Percentiles rank a stretch among this genome's conserved stretches.
Evolutionary conservation across 1,284 basidiomycete genomes (phyloP).

Genomic region (Omphalotus olearius): DNA sequence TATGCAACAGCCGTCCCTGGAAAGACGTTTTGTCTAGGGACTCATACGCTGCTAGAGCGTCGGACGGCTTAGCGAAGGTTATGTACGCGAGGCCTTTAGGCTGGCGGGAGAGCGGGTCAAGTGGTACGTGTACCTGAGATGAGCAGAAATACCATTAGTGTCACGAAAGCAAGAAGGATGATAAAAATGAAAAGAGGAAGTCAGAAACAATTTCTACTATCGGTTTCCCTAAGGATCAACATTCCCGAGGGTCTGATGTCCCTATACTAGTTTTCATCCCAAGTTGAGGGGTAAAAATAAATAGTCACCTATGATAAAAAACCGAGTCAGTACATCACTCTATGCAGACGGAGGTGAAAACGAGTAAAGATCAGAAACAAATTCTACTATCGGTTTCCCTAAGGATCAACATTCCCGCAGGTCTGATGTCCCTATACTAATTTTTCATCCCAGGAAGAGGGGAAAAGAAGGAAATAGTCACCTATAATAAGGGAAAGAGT

Average conservation of each 20-base stretch:
- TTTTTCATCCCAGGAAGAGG: constrained; percentile 24
- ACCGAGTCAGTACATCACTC: constrained; percentile 29
- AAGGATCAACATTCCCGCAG: constrained; percentile 36
- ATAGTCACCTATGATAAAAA: constrained; percentile 21
- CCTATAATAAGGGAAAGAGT: constrained; percentile 17
- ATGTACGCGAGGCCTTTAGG: constrained; percentile 87
- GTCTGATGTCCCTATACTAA: constrained; percentile 38
- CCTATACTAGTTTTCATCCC: constrained; percentile 31
- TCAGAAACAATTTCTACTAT: constrained; percentile 43
- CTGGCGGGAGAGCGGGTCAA: constrained; percentile 63
- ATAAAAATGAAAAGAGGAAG: constrained; percentile 1
- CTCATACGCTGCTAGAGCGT: constrained; percentile 76
- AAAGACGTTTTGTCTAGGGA: constrained; percentile 84
- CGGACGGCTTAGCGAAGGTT: constrained; percentile 60
- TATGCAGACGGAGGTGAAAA: constrained; percentile 23
- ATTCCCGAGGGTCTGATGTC: constrained; percentile 40
- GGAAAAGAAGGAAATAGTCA: constrained; percentile 17
- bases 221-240: constrained; percentile 33
- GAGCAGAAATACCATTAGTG: constrained; percentile 1
- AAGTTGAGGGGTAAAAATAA: constrained; percentile 6
- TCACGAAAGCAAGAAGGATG: background rate
- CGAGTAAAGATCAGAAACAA: constrained; percentile 25
- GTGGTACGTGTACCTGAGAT: constrained; percentile 76
- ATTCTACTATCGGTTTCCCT: constrained; percentile 41
- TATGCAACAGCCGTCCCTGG: constrained; percentile 89